Evolutionary conservation across 2,329 filamentous ascomycete genomes (phyloP).

Genomic region (Zymoseptoria brevis): DNA sequence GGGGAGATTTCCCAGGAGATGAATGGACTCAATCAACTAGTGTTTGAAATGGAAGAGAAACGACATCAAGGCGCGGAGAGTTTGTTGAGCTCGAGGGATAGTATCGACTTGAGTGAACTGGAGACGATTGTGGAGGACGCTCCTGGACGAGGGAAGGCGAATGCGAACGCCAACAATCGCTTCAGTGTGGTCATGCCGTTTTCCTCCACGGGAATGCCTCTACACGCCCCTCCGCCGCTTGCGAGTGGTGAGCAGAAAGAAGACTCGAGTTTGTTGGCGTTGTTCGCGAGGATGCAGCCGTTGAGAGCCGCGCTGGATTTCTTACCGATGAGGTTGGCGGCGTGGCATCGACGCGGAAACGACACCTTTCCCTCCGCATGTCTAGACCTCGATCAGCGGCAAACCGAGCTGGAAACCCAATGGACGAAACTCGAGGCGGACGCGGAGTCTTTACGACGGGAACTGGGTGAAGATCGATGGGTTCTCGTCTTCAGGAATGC

Average conservation of each 20-base stretch:
- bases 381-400: slow-evolving; percentile 72
- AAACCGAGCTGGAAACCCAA: slow-evolving; percentile 66
- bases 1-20: slow-evolving; percentile 89
- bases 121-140: slow-evolving; percentile 90
- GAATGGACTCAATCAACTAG: slow-evolving; percentile 67
- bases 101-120: slow-evolving; percentile 74
- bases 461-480: slow-evolving; percentile 93
- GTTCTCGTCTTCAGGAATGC: slow-evolving; percentile 91
- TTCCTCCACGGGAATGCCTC: slow-evolving; percentile 48
- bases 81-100: slow-evolving; percentile 43
- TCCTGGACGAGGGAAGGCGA: slow-evolving; percentile 46
- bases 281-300: slow-evolving; percentile 94
- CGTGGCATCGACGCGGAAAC: slow-evolving; percentile 72
- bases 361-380: slow-evolving; percentile 81
- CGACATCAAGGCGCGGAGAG: slow-evolving; percentile 73
- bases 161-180: slow-evolving; percentile 44
- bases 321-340: slow-evolving; percentile 83
- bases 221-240: slow-evolving; percentile 46
- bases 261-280: slow-evolving; percentile 76
- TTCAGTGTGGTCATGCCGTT: slow-evolving; percentile 59
- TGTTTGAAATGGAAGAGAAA: slow-evolving; percentile 97
- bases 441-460: slow-evolving; percentile 78
- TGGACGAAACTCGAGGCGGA: slow-evolving; percentile 86
- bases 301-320: slow-evolving; percentile 90
- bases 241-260: slow-evolving; percentile 53